A percentile compares a stretch with the other conserved stretches of the same genome.
These are phyloP conservation scores for Entomortierella lignicola DNA, from an alignment of 192 early-diverging fungal species.

Conservation along the genomic window DNA sequence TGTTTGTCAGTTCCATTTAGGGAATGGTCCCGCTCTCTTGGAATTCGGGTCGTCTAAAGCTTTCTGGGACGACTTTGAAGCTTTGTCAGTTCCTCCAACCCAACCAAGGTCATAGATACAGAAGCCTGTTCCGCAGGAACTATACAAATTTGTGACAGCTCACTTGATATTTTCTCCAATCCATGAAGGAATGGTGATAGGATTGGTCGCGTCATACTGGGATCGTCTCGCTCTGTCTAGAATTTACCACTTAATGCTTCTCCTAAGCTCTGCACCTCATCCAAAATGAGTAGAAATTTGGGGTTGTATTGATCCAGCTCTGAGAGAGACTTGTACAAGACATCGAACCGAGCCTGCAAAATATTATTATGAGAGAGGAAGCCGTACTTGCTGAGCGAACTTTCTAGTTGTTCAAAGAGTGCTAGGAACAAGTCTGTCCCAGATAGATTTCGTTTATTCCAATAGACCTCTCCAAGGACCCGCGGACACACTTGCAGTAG, in stretches of 20 bases:
- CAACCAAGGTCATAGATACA: conserved; percentile 1
- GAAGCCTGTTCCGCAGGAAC: background rate
- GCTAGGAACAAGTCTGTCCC: too few relatives aligned
- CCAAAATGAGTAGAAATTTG: conserved; percentile 1
- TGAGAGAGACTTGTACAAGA: background rate
- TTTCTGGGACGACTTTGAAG: too few relatives aligned
- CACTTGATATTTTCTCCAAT: background rate
- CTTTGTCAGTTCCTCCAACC: too few relatives aligned
- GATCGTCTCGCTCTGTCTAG: background rate
- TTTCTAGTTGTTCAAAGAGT: background rate
- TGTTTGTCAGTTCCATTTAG: background rate
- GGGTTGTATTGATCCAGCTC: background rate
- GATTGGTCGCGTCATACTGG: background rate
- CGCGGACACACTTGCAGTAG: conserved; percentile 1
- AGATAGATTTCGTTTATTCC: background rate
- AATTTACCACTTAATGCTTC: background rate
- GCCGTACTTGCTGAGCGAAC: background rate
- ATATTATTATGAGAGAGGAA: background rate
- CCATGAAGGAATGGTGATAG: conserved; percentile 4
- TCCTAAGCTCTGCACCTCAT: background rate
- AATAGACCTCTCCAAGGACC: conserved; percentile 1
- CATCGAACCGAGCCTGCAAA: background rate
- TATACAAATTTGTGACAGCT: background rate
- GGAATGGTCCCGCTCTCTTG: background rate
- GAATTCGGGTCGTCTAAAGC: too few relatives aligned